These are phyloP conservation scores for Monosporascus ibericus DNA, from an alignment of 2,329 filamentous ascomycete species.

Conservation along the genomic window DNA sequence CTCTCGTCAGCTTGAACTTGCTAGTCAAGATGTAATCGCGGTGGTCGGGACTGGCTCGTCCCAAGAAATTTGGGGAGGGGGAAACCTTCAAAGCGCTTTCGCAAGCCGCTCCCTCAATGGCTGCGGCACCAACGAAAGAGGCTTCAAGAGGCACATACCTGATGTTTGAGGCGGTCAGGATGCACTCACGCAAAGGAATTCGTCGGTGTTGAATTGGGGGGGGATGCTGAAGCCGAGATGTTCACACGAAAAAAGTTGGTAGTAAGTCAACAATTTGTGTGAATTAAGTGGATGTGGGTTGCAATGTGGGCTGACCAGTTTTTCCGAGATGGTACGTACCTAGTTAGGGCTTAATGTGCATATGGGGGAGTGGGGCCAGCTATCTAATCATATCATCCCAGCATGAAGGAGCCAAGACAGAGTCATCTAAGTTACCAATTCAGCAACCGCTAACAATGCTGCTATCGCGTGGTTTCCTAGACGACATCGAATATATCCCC, in stretches of 20 bases:
- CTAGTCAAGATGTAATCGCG: too few relatives aligned
- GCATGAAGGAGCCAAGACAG: too few relatives aligned
- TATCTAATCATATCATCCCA: too few relatives aligned
- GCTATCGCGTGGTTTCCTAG: too few relatives aligned
- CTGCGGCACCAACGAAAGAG: background rate
- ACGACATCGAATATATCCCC: too few relatives aligned
- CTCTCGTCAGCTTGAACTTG: slow-evolving; percentile 10
- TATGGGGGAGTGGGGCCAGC: background rate
- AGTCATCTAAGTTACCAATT: too few relatives aligned
- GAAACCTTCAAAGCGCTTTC: background rate
- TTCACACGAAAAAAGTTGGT: background rate
- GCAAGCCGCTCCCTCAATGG: too few relatives aligned
- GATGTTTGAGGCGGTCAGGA: background rate
- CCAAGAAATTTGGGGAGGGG: background rate
- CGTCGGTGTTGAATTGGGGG: background rate
- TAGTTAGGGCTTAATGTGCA: background rate
- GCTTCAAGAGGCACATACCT: slow-evolving; percentile 4
- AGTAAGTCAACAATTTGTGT: background rate
- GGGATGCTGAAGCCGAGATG: background rate
- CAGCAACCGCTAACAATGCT: too few relatives aligned
- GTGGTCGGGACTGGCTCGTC: too few relatives aligned
- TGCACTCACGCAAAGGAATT: background rate
- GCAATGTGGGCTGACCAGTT: background rate
- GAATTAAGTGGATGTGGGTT: background rate
- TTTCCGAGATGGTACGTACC: background rate